A percentile compares a stretch with the other conserved stretches of the same genome.
phyloP scores from a whole-genome alignment of 177 flowering plant species.

The Vitis hybrid region DNA sequence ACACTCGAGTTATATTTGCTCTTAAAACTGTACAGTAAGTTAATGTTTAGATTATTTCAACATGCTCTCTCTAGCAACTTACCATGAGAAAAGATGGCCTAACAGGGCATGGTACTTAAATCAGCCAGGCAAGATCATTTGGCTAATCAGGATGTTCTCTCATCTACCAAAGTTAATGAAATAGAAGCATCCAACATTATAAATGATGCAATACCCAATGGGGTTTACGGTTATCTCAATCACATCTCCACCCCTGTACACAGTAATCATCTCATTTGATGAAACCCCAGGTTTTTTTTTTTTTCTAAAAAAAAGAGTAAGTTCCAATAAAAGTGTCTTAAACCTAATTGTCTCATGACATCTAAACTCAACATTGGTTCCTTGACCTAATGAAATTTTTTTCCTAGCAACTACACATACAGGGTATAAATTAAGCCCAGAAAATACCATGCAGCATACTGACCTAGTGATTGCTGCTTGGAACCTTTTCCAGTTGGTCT shows the following conservation, averaged over 20 bases:
- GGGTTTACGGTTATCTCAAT: background rate
- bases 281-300: background rate
- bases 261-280: background rate
- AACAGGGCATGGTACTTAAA: too few species aligned
- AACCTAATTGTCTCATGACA: slow-evolving; percentile 1
- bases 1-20: too few species aligned
- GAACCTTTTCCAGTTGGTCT: slow-evolving; percentile 32
- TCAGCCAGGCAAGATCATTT: too few species aligned
- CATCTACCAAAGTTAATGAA: background rate
- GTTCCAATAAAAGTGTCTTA: background rate
- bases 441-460: slow-evolving; percentile 3
- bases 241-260: background rate
- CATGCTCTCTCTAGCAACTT: too few species aligned
- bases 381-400: background rate
- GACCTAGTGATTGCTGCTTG: slow-evolving; percentile 25
- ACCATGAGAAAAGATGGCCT: too few species aligned
- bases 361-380: background rate
- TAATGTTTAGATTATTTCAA: too few species aligned
- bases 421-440: background rate
- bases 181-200: background rate
- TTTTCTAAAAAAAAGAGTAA: background rate
- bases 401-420: background rate
- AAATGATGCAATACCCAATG: background rate
- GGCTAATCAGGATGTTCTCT: too few species aligned
- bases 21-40: too few species aligned